Conservation (phyloP, 2,329 filamentous ascomycete species). For the Incumbomyces delicatus region DNA sequence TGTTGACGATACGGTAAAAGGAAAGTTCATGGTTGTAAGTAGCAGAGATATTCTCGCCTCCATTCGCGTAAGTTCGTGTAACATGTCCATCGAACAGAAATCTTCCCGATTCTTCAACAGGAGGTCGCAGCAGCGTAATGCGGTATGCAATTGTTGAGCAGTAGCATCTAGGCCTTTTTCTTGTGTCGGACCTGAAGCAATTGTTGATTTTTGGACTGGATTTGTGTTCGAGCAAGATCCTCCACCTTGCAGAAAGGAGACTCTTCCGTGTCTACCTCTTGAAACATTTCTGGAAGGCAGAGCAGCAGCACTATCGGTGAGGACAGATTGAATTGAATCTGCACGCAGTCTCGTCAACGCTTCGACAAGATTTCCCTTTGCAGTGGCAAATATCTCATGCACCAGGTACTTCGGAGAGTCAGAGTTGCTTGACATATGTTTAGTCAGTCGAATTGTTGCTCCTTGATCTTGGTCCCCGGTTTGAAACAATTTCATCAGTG, state of each 20-base stretch:
- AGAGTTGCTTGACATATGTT: too few species aligned
- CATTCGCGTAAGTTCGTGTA: conserved; percentile 15
- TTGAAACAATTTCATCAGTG: too few species aligned
- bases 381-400: conserved; percentile 1
- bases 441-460: too few species aligned
- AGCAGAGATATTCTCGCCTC: conserved; percentile 16
- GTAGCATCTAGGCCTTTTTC: background rate
- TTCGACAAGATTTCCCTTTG: conserved; percentile 10
- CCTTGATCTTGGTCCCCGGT: too few species aligned
- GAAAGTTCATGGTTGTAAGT: conserved; percentile 15
- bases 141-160: background rate
- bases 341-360: conserved; percentile 29
- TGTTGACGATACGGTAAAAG: conserved; percentile 13
- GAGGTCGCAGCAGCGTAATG: background rate
- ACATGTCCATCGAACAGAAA: conserved; percentile 10
- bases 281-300: conserved; percentile 33
- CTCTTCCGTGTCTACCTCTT: conserved; percentile 41
- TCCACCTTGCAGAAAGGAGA: conserved; percentile 16
- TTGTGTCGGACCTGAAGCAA: background rate
- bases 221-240: background rate
- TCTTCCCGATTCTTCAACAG: background rate
- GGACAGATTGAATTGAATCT: conserved; percentile 73
- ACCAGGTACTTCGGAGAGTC: background rate
- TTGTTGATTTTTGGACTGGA: background rate
- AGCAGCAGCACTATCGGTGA: conserved; percentile 87